phyloP scores from a whole-genome alignment of 768 basidiomycete genomes.

The Albatrellus ellisii region DNA sequence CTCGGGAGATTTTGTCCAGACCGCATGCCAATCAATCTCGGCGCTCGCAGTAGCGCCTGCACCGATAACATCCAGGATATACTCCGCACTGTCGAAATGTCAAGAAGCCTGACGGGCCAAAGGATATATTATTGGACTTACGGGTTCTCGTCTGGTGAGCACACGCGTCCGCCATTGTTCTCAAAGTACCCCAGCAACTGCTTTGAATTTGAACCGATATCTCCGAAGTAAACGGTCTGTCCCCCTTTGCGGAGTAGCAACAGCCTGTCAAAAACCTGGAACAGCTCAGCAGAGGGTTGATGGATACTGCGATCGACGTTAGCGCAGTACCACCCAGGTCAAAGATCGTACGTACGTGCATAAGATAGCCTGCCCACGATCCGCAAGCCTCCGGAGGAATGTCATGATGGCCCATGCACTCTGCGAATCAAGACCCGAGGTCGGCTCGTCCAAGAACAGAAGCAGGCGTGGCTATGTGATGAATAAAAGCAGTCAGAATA shows the following conservation, averaged over 20 bases:
- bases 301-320: slow-evolving; percentile 20
- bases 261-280: slow-evolving; percentile 72
- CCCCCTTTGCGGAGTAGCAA: slow-evolving; percentile 72
- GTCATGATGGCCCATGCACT: slow-evolving; percentile 74
- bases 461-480: slow-evolving; percentile 55
- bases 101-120: neutral
- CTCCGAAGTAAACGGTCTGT: slow-evolving; percentile 50
- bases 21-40: slow-evolving; percentile 33
- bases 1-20: slow-evolving; percentile 34
- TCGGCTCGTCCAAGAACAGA: slow-evolving; percentile 84
- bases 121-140: slow-evolving; percentile 9
- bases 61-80: slow-evolving; percentile 42
- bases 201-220: slow-evolving; percentile 47
- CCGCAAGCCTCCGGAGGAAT: slow-evolving; percentile 65
- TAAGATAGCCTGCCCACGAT: slow-evolving; percentile 79
- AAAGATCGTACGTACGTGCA: slow-evolving; percentile 49
- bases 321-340: neutral
- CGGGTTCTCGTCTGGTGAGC: slow-evolving; percentile 60
- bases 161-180: slow-evolving; percentile 45
- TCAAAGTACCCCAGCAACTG: slow-evolving; percentile 68
- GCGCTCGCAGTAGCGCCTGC: slow-evolving; percentile 37
- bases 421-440: slow-evolving; percentile 75
- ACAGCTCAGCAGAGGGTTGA: slow-evolving; percentile 75
- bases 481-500: neutral
- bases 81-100: slow-evolving; percentile 24